Percentiles rank a stretch among this genome's conserved stretches.
These are phyloP conservation scores for Globisporangium echinulatum DNA, from an alignment of 352 stramenopile genomes.

Conservation along the genomic window DNA sequence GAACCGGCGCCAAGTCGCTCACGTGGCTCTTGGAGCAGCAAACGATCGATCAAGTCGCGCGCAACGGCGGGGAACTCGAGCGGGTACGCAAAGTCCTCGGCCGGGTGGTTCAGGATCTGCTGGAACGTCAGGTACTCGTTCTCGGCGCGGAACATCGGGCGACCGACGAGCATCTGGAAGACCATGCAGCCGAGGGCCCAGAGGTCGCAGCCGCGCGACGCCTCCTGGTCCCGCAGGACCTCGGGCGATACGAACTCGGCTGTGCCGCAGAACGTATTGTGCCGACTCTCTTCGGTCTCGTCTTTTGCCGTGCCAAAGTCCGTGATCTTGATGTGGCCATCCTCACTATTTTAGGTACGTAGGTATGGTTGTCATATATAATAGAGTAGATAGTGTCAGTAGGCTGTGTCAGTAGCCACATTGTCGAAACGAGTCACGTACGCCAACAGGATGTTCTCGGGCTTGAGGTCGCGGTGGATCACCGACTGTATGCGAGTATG, in stretches of 20 bases:
- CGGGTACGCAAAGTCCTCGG: conserved; percentile 74
- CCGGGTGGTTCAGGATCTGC: conserved; percentile 81
- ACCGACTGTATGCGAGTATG: conserved; percentile 46
- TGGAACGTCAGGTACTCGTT: conserved; percentile 91
- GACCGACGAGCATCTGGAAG: conserved; percentile 85
- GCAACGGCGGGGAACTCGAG: conserved; percentile 48
- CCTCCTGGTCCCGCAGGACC: conserved; percentile 80
- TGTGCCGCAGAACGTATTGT: conserved; percentile 89
- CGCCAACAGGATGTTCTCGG: conserved; percentile 86
- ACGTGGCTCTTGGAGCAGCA: conserved; percentile 68
- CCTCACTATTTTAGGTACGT: conserved; percentile 21
- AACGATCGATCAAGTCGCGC: conserved; percentile 68
- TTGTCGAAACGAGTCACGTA: conserved; percentile 5
- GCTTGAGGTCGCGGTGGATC: conserved; percentile 95
- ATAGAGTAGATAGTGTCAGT: no score
- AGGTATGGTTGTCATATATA: not conserved
- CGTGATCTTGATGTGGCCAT: conserved; percentile 87
- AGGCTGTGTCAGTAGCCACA: no score
- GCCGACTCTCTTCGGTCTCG: conserved; percentile 68
- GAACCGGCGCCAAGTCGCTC: conserved; percentile 64
- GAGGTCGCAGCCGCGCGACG: conserved; percentile 79
- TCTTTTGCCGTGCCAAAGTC: conserved; percentile 89
- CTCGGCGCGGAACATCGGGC: conserved; percentile 81
- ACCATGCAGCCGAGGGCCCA: conserved; percentile 91
- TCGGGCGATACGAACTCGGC: conserved; percentile 91